Evolutionary conservation across 1,284 basidiomycete species (phyloP).

Genomic region (Puccinia hordei): DNA sequence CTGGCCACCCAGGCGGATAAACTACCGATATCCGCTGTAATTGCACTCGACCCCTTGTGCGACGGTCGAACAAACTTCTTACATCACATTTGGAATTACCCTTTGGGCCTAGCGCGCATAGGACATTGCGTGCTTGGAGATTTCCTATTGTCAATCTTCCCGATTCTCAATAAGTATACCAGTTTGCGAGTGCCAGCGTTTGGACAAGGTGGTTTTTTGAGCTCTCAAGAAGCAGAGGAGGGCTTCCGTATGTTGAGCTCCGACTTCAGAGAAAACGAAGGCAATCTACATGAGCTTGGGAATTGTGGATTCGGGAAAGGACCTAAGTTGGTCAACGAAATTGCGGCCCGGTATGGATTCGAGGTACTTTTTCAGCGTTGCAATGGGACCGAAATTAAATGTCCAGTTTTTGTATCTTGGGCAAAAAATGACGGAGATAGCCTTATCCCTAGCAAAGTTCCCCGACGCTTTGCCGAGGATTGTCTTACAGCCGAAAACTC

Average conservation of each 20-base stretch:
- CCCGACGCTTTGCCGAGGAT: conserved; percentile 24
- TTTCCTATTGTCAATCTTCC: conserved; percentile 19
- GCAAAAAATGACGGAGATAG: conserved; percentile 21
- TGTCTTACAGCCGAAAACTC: conserved; percentile 21
- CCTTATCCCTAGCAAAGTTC: conserved; percentile 26
- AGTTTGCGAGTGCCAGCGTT: conserved; percentile 13
- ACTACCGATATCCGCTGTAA: conserved; percentile 34
- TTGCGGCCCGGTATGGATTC: conserved; percentile 39
- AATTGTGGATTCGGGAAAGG: conserved; percentile 23
- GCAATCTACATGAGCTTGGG: not conserved
- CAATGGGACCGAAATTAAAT: conserved; percentile 19
- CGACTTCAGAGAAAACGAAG: not conserved
- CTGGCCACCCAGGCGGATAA: conserved; percentile 26
- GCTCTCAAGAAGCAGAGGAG: conserved; percentile 27
- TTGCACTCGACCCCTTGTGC: conserved; percentile 32
- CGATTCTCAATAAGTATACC: not conserved
- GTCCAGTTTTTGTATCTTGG: conserved; percentile 32
- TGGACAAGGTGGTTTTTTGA: conserved; percentile 17
- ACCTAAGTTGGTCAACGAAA: conserved; percentile 20
- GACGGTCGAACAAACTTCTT: conserved; percentile 23
- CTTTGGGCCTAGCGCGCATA: conserved; percentile 13
- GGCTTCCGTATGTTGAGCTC: conserved; percentile 24
- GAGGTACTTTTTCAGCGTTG: conserved; percentile 25
- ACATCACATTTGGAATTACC: conserved; percentile 25
- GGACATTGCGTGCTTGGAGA: conserved; percentile 24